Base-by-base conservation (phyloP, 2,329 filamentous ascomycete genomes). In the Colletotrichum sansevieriae region DNA sequence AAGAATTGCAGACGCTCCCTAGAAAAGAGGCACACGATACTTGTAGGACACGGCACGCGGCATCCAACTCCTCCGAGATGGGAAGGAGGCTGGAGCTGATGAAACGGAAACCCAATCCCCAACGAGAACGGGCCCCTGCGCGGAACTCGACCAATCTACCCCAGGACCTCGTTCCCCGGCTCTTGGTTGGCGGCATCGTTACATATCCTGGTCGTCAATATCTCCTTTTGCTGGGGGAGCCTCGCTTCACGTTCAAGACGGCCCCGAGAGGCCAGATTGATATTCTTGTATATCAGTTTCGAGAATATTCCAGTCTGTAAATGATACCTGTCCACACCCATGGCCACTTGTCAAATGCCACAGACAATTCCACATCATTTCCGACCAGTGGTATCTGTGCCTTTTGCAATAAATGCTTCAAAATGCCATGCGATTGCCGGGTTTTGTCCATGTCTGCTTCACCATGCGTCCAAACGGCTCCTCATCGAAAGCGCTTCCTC, bases 31-130 rank as follows among this genome's bases (percentile, higher is more conserved):
- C 11, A 41, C 39, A 58, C 29, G 29, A 59, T 59, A 56, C 12
- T 41, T 46, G 15, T 20, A 29, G 44, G 43, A 47, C 15, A 41
- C 55, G 22, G 22, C 22, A 51, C 37, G 13, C 33, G 39, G 44
- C 37, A 65, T 39, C 29, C 43, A 20, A n/a, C 25, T 13, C 8
- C 18, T 29, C 59, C 52, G 29, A 20, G 46, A 37, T 13, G 11
- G 44, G 20, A 58, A 65, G 61, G 37, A 47, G 51, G 47, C n/a
- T 65, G 65, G 43, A 58, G 33, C 61, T 52, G 52, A 59, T 65
- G 47, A 68, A 65, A 65, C 64, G 49, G 44, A 46, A 49, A 62
- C 49, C 44, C 59, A 60, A 57, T 20, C 62, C 51, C 59, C 64
- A 57, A 57, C 41, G 47, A 55, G 52, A 44, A 49, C 54, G 47